Conservation (phyloP, 345 rosid genomes). For the Salix purpurea region DNA sequence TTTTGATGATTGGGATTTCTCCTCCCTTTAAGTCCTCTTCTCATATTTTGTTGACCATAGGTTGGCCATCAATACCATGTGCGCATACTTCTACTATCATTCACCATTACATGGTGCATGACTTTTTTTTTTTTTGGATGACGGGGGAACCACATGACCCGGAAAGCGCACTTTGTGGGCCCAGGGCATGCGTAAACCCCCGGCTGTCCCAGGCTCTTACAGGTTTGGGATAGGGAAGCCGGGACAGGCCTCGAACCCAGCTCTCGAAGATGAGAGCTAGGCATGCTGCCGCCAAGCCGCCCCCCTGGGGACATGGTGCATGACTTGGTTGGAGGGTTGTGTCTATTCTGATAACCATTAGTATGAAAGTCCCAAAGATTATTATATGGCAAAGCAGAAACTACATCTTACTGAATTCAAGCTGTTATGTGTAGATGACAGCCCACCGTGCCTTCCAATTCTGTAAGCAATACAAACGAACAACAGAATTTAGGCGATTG, state of each 20-base stretch:
- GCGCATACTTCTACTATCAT: background rate
- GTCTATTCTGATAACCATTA: background rate
- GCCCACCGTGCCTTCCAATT: conserved; percentile 96
- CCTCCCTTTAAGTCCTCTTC: background rate
- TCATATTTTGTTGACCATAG: background rate
- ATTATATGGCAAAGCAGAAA: background rate
- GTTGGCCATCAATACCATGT: background rate
- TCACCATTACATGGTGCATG: background rate
- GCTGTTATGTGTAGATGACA: conserved; percentile 68
- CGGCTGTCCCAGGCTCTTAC: too few species aligned
- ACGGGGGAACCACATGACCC: too few species aligned
- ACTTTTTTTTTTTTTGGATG: too few species aligned
- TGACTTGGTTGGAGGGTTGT: background rate
- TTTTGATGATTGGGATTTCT: background rate
- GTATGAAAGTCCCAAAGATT: background rate
- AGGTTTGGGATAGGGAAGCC: too few species aligned
- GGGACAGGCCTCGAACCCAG: too few species aligned
- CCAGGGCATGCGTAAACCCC: too few species aligned
- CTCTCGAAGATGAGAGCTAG: too few species aligned
- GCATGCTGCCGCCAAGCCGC: too few species aligned
- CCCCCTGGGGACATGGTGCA: too few species aligned
- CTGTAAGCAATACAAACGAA: conserved; percentile 91
- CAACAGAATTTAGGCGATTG: conserved; percentile 90
- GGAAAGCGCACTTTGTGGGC: too few species aligned
- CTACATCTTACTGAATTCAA: background rate